Base-by-base conservation (phyloP, 2,329 filamentous ascomycete genomes). In the Daldinia sp. region DNA sequence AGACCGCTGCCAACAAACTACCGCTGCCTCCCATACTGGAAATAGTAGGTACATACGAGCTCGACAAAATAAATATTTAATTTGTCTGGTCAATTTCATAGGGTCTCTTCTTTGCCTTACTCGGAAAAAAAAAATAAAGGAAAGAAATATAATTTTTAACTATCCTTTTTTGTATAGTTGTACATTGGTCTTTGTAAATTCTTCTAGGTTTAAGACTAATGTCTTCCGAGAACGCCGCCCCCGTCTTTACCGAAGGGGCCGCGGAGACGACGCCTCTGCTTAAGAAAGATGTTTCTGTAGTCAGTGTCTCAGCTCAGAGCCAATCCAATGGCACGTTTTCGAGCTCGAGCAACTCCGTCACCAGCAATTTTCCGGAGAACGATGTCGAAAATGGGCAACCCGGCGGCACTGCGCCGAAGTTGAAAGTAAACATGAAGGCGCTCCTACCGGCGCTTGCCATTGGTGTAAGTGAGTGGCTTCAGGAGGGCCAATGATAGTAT, bases 341-440 rank as follows among this genome's bases (percentile, higher is more conserved):
- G 48, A 55, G 35, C 48, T 28, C 63, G 18, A 54, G 50, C 23
- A 64, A 51, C 15, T 46, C 60, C 23, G 65, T 53, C 5, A 13
- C 26, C 12, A 44, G 50, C 23, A 48, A 58, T 35, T 60, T 39
- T 18, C 44, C 58, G 10, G 44, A 30, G 7, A 37, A 41, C 10
- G 74, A 80, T 68, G 70, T 78, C 56, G 71, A 78, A 69, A 70
- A 74, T 73, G 62, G 74, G 69, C 56, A 73, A 42, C 65, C 71
- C 73, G 54, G 65, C 65, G 67, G 67, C 44, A 37, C 66, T 39
- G 74, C 76, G 70, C 70, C 69, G 30, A 55, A 76, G 59, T 60
- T 71, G 37, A 68, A 71, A 50, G 69, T 73, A 28, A 76, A 75
- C 26, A 72, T 74, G 75, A 73, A 71, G 18, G 69, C 68, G 7